phyloP scores from a whole-genome alignment of 129 eudicot genomes.

The Sambucus nigra region DNA sequence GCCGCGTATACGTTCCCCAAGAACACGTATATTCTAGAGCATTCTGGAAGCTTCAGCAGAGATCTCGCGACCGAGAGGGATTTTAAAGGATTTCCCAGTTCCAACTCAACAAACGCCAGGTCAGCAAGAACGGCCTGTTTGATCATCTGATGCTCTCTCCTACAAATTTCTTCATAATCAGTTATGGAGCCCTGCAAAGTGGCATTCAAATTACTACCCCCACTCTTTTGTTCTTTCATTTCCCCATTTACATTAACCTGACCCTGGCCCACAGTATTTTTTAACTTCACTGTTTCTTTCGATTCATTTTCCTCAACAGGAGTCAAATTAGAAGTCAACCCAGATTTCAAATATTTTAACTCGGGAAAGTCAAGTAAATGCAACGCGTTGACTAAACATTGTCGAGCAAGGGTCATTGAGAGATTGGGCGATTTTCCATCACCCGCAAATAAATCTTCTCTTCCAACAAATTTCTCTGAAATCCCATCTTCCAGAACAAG shows the following conservation, averaged over 20 bases:
- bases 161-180: constrained; percentile 45
- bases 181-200: constrained; percentile 34
- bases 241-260: constrained; percentile 71
- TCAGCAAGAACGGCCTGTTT: constrained; percentile 68
- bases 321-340: constrained; percentile 8
- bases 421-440: constrained; percentile 30
- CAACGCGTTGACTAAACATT: constrained; percentile 65
- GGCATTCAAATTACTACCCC: constrained; percentile 26
- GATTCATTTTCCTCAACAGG: constrained; percentile 27
- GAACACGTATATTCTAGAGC: constrained; percentile 52
- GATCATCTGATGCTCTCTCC: constrained; percentile 53
- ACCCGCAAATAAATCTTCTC: constrained; percentile 13
- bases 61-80: constrained; percentile 61
- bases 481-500: constrained; percentile 39
- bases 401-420: constrained; percentile 58
- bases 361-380: constrained; percentile 40
- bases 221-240: constrained; percentile 57
- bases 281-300: constrained; percentile 13
- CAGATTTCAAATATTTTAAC: constrained; percentile 17
- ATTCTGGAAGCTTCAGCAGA: constrained; percentile 57
- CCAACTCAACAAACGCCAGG: constrained; percentile 74
- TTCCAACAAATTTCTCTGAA: constrained; percentile 21
- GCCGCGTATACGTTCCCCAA: constrained; percentile 74
- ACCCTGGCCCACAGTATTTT: constrained; percentile 23
- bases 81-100: constrained; percentile 52